Conservation (phyloP, 1,284 basidiomycete species). For the Crepidotus sp. region DNA sequence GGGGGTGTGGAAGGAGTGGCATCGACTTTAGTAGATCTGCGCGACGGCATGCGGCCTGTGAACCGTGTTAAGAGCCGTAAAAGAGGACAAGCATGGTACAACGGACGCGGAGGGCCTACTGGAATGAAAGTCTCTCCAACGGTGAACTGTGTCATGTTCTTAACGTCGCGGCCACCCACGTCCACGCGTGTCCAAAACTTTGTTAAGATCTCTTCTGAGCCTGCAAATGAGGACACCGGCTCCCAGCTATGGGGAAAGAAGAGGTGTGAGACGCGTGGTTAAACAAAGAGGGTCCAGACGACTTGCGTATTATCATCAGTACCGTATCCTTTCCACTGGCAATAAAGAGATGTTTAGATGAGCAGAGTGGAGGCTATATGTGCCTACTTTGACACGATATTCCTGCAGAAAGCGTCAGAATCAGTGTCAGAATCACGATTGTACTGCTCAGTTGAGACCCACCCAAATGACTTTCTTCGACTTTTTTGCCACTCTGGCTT, state of each 20-base stretch:
- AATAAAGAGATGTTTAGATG: conserved; percentile 1
- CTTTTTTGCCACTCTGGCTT: conserved; percentile 9
- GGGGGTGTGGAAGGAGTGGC: not conserved
- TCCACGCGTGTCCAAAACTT: conserved; percentile 53
- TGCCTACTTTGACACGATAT: conserved; percentile 15
- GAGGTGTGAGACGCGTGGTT: conserved; percentile 5
- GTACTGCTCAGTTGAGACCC: not conserved
- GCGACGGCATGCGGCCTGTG: conserved; percentile 3
- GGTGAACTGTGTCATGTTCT: conserved; percentile 41
- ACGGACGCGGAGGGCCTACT: conserved; percentile 49
- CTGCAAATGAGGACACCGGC: conserved; percentile 50
- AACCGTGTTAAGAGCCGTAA: not conserved
- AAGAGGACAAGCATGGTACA: not conserved
- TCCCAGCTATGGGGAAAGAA: conserved; percentile 51
- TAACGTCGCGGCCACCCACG: conserved; percentile 39
- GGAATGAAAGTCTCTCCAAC: conserved; percentile 46
- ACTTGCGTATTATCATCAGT: conserved; percentile 61
- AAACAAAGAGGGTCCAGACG: not conserved
- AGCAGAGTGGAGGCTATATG: not conserved
- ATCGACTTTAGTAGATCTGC: conserved; percentile 5
- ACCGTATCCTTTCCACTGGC: conserved; percentile 61
- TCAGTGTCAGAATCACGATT: not conserved
- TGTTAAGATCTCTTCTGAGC: conserved; percentile 48
- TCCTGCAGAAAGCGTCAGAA: conserved; percentile 8
- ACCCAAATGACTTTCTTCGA: conserved; percentile 14